A percentile compares a stretch with the other conserved stretches of the same genome.
Evolutionary conservation across 1,284 basidiomycete genomes (phyloP).

Genomic region (Rhodofomes roseus): DNA sequence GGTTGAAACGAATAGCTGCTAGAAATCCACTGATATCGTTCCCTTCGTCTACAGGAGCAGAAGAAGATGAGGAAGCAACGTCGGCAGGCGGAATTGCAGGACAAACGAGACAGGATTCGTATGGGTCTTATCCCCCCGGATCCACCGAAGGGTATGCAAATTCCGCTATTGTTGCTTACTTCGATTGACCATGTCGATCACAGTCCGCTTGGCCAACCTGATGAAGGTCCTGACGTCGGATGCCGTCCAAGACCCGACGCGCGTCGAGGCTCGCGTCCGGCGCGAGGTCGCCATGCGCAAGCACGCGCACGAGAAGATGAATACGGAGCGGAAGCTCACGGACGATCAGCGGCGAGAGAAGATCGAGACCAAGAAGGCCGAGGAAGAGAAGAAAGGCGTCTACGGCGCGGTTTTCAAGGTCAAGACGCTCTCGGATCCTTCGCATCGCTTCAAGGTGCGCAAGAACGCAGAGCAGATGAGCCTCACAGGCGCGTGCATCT

Average conservation of each 20-base stretch:
- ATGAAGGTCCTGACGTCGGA: constrained; percentile 98
- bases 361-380: constrained; percentile 76
- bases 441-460: constrained; percentile 94
- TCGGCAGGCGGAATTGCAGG: constrained; percentile 86
- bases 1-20: background rate
- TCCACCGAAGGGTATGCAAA: constrained; percentile 81
- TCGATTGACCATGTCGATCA: constrained; percentile 3
- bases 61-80: constrained; percentile 95
- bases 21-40: constrained; percentile 8
- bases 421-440: constrained; percentile 84
- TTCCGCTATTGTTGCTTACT: constrained; percentile 3
- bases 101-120: constrained; percentile 91
- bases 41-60: constrained; percentile 60
- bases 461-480: constrained; percentile 93
- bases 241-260: constrained; percentile 95
- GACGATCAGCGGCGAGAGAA: constrained; percentile 89
- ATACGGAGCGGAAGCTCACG: constrained; percentile 87
- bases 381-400: constrained; percentile 88
- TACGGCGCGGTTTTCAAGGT: constrained; percentile 91
- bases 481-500: constrained; percentile 86
- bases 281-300: constrained; percentile 90
- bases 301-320: constrained; percentile 90
- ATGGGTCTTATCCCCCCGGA: constrained; percentile 97
- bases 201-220: constrained; percentile 92
- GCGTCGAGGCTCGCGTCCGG: constrained; percentile 92